phyloP scores from a whole-genome alignment of 345 rosid genomes.

The Salix koriyanagi region DNA sequence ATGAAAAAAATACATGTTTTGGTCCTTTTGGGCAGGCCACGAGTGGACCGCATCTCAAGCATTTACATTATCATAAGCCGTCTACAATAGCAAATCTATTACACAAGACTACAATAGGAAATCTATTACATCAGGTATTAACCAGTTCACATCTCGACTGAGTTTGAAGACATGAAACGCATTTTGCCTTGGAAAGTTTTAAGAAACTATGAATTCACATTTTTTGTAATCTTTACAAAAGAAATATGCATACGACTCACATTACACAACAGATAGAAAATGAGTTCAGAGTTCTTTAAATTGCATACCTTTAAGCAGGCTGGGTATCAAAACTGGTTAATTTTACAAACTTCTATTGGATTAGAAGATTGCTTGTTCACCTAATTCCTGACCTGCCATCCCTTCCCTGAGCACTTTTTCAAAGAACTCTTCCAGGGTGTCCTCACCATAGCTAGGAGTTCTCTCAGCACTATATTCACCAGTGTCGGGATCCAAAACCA shows the following conservation, averaged over 20 bases:
- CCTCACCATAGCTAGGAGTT: constrained; percentile 89
- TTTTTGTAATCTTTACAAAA: constrained; percentile 6
- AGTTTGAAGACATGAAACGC: not conserved
- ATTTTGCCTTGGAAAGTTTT: not conserved
- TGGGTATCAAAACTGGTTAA: constrained; percentile 16
- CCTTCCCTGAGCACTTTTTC: constrained; percentile 74
- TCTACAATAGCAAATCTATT: too few species aligned
- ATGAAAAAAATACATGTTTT: too few species aligned
- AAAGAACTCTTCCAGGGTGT: constrained; percentile 82
- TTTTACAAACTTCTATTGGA: constrained; percentile 9
- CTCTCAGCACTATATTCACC: constrained; percentile 78
- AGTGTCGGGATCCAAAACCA: constrained; percentile 74
- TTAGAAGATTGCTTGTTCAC: constrained; percentile 79
- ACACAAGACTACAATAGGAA: too few species aligned
- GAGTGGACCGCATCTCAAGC: too few species aligned
- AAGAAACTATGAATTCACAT: not conserved
- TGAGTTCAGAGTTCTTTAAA: not conserved
- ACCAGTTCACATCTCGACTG: too few species aligned
- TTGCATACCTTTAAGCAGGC: constrained; percentile 6
- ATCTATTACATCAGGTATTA: too few species aligned
- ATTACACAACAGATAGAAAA: not conserved
- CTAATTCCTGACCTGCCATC: constrained; percentile 91
- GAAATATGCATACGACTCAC: not conserved
- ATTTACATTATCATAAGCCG: too few species aligned
- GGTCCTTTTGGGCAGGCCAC: too few species aligned